These are phyloP conservation scores for Brachypodium distachyon DNA, from an alignment of 202 grass and related monocot species.

Conservation along the genomic window DNA sequence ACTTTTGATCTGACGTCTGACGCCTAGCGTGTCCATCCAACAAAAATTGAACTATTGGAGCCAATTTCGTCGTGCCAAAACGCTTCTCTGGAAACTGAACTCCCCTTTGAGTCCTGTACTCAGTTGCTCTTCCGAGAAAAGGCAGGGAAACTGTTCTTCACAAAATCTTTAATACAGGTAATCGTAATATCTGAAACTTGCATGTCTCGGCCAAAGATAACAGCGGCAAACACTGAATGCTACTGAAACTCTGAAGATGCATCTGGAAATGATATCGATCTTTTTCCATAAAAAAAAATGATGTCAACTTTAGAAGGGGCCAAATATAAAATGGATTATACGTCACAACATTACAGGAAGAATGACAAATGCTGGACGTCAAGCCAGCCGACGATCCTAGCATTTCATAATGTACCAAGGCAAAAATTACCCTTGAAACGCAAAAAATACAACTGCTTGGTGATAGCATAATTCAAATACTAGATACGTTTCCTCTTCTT, in stretches of 20 bases:
- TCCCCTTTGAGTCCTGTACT: too few species aligned
- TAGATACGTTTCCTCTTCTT: conserved; percentile 59
- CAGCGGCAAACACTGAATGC: background rate
- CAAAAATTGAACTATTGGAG: too few species aligned
- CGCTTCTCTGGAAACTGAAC: too few species aligned
- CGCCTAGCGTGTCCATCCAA: too few species aligned
- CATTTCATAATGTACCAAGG: background rate
- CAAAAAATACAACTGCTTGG: background rate
- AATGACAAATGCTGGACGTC: background rate
- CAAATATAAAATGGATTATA: background rate
- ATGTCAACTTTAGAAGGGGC: background rate
- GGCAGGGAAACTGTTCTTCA: too few species aligned
- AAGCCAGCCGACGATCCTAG: background rate
- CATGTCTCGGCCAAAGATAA: background rate
- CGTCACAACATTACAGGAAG: background rate
- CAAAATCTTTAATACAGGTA: too few species aligned
- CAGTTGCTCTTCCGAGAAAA: background rate
- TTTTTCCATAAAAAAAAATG: too few species aligned
- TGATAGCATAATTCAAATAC: background rate
- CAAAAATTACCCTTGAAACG: background rate
- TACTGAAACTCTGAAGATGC: background rate
- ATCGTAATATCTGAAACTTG: background rate
- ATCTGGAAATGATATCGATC: background rate
- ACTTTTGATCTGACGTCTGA: too few species aligned
- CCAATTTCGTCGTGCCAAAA: too few species aligned